Evolutionary conservation across 163 green algal species (phyloP), one percentile per base, ranked within the genome.

Genomic region (Scenedesmus sp.): DNA sequence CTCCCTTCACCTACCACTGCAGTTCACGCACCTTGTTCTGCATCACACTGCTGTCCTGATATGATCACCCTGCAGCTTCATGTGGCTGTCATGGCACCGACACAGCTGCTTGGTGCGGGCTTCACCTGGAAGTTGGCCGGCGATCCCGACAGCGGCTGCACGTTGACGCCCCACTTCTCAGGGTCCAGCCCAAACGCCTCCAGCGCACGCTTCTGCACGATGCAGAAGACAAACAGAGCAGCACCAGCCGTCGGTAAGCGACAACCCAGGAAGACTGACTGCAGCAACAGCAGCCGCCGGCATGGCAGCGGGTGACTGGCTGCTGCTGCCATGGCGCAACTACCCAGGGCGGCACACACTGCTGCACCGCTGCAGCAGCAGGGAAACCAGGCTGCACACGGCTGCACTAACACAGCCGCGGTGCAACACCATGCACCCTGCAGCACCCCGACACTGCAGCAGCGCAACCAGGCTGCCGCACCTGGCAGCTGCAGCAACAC

Each of bases 91-190:
- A n/a, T n/a, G n/a, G 49, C 49, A 56, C 49, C 49, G 1, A 56
- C 1, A 0, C n/a, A n/a, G n/a, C n/a, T n/a, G n/a, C n/a, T n/a
- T n/a, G n/a, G n/a, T 70, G 73, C 33, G 73, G 49, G 43, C 20
- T 76, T 76, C 46, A 98, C 97, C 93, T 98, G 95, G 94, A 99
- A 99, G 95, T 99, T 99, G 86, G 97, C 93, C 40, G 98, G 98
- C 6, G 96, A 99, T 81, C 98, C 98, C 0, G 96, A 99, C 87
- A 99, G 96, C 7, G 96, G 95, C 96, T 99, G 98, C 91, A 99
- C 98, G 89, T 99, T 99, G 51, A 99, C 98, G 59, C 98, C 98
- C 98, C 98, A 99, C 95, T 99, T 94, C 46, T 94, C 97, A 0
- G 97, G 97, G 95, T 99, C 96, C 43, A 99, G 95, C 46, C 94